A percentile compares a stretch with the other conserved stretches of the same genome.
These are phyloP conservation scores for Actinomucor elegans DNA, from an alignment of 371 early-diverging fungal genomes.

Conservation along the genomic window DNA sequence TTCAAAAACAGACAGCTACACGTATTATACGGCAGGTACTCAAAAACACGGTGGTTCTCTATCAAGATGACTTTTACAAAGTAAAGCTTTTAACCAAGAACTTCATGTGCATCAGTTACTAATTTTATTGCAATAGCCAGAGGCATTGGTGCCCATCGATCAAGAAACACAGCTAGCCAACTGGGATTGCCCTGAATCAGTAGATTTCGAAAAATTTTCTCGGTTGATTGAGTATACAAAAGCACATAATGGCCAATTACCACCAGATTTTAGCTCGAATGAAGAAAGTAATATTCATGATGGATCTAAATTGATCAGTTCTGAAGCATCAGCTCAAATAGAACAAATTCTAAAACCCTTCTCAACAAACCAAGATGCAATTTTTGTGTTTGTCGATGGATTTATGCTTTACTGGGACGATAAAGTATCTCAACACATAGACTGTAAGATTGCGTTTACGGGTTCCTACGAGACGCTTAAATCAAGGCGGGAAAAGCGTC, in stretches of 20 bases:
- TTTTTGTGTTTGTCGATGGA: constrained; percentile 78
- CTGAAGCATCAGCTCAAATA: constrained; percentile 1
- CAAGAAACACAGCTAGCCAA: constrained; percentile 62
- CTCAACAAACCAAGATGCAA: constrained; percentile 9
- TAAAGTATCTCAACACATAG: constrained; percentile 47
- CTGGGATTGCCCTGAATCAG: constrained; percentile 87
- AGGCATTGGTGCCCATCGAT: constrained; percentile 68
- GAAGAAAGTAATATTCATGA: constrained; percentile 55
- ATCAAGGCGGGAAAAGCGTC: constrained; percentile 64
- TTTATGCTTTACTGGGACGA: constrained; percentile 69
- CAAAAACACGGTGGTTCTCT: constrained; percentile 63
- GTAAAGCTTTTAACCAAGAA: constrained; percentile 24
- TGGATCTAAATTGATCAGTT: constrained; percentile 23
- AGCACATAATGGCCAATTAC: constrained; percentile 37
- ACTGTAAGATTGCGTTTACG: constrained; percentile 64
- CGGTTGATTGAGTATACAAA: constrained; percentile 38
- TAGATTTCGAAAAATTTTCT: constrained; percentile 61
- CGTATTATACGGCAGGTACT: constrained; percentile 58
- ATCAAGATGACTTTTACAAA: constrained; percentile 87
- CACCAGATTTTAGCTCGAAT: constrained; percentile 39
- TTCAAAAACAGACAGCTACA: constrained; percentile 55
- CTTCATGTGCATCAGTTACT: not conserved
- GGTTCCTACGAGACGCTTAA: constrained; percentile 65
- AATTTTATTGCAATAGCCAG: constrained; percentile 35
- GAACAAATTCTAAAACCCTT: not conserved